Evolutionary conservation across 345 rosid species (phyloP), one percentile per base, ranked within the genome.

Genomic region (Dovyalis caffra): DNA sequence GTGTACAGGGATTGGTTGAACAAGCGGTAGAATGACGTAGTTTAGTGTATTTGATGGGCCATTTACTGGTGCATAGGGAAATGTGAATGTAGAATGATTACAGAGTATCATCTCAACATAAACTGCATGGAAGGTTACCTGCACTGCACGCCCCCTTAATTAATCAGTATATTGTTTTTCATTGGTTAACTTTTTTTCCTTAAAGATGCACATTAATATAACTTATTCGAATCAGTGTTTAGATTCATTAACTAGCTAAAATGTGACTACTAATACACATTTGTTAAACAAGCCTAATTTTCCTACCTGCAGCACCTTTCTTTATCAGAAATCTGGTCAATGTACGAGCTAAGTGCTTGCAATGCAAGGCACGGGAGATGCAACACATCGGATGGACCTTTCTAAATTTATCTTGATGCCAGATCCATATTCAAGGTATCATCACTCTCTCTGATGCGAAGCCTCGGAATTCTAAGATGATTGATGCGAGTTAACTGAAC

Each of bases 311-410:
- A 78, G 81, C 69, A 51, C 16, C 16, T 8, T 67, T 64, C 66
- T 73, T 47, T 61, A 78, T 67, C 81, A n/a, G n/a, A 68, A 40
- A 61, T 53, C 21, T 49, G 69, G 56, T 61, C 65, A 49, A 68
- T 64, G 56, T 33, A 38, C 25, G 31, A 58, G 66, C 60, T 40
- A 63, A 78, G 12, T 34, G 68, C 53, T 58, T 58, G 58, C 63
- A 61, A 43, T 67, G 65, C 33, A 6, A 26, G 61, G 34, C 23
- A 6, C 21, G n/a, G 68, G 56, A 70, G 56, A 35, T 70, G 43
- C 64, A 37, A 64, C 26, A 10, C 37, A 28, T 47, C 29, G 29
- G 70, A 5, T 70, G 56, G 70, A 25, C 18, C 51, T 69, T 34
- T 76, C 29, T 47, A n/a, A 26, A 47, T 31, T 68, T 28, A 49